Base-by-base conservation (phyloP, 2,329 filamentous ascomycete genomes). In the Colletotrichum cereale region DNA sequence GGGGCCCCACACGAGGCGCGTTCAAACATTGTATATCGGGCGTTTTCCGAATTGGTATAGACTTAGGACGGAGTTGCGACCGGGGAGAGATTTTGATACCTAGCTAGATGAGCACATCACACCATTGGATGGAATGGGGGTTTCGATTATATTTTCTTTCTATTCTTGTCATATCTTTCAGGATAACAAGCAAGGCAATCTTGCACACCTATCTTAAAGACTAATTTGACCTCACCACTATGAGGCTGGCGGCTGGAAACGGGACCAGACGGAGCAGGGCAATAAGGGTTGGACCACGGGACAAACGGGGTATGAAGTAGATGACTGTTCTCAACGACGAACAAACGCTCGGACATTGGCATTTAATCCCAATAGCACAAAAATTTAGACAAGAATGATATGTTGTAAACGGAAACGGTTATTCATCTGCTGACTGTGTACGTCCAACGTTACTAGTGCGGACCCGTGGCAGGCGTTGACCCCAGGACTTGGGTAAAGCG, bases 51-150 rank as follows among this genome's bases (percentile, higher is more conserved):
- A 71, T 63, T 26, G 38, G 26, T 71, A 67, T 73, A 70, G 70
- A 73, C 62, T 57, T 69, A 55, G 66, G 62, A 69, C 61, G 66
- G 72, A 73, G 65, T 74, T 73, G 62, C 48, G 36, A 55, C 34
- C 24, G 38, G 44, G 61, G n/a, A 10, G 18, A 14, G 14, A 8
- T 24, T 36, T 73, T 66, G 64, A 65, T 69, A 73, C 69, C 65
- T 73, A 72, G 57, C 42, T 21, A 58, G 55, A 56, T 65, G 69
- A 62, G 64, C 69, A 53, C 36, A 57, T 57, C 69, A 69, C 48
- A 56, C 60, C 56, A 47, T 47, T 40, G 31, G 60, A 62, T 48
- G 26, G 60, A 55, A 24, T 31, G 53, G n/a, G 55, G 61, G 61
- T 52, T 50, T 56, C 34, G 40, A 34, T 42, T 42, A 62, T 44